A percentile compares a stretch with the other conserved stretches of the same genome.
Evolutionary conservation across 495 filamentous ascomycete species (phyloP).

Genomic region (Filosporella fistucella): DNA sequence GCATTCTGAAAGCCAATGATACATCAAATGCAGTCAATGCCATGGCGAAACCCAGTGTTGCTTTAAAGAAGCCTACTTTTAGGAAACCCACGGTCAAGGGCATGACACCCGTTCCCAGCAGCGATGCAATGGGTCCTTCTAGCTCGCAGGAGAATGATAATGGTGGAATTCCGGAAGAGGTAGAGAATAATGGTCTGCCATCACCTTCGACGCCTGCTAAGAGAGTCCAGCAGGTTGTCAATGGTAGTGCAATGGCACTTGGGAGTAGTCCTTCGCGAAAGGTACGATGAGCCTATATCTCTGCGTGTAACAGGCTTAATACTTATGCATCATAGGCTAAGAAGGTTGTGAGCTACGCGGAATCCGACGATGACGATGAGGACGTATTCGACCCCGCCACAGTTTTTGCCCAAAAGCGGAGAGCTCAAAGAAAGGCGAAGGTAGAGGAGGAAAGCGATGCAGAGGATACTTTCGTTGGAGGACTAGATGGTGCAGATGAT

Average conservation of each 20-base stretch:
- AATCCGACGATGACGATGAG: slow-evolving; percentile 59
- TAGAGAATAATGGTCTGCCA: slow-evolving; percentile 35
- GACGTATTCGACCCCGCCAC: slow-evolving; percentile 43
- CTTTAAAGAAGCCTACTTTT: slow-evolving; percentile 31
- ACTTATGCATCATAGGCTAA: slow-evolving; percentile 14
- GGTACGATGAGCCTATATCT: slow-evolving; percentile 29
- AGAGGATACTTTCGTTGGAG: slow-evolving; percentile 58
- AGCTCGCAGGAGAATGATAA: slow-evolving; percentile 51
- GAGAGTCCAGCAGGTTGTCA: slow-evolving; percentile 25
- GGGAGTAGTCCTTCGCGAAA: slow-evolving; percentile 58
- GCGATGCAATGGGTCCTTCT: slow-evolving; percentile 55
- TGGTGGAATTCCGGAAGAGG: slow-evolving; percentile 34
- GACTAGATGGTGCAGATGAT: slow-evolving; percentile 51
- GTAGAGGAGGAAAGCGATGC: slow-evolving; percentile 59
- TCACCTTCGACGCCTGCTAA: slow-evolving; percentile 33
- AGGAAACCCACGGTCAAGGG: slow-evolving; percentile 31
- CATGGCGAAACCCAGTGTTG: slow-evolving; percentile 23
- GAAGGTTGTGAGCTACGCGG: slow-evolving; percentile 61
- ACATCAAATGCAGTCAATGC: slow-evolving; percentile 41
- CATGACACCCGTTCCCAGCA: slow-evolving; percentile 75
- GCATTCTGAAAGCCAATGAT: slow-evolving; percentile 27
- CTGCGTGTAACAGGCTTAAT: slow-evolving; percentile 5
- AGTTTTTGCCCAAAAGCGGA: slow-evolving; percentile 29
- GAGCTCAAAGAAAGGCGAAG: slow-evolving; percentile 26
- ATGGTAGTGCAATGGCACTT: slow-evolving; percentile 16